Percentiles rank a stretch among this genome's conserved stretches.
Evolutionary conservation across 805 yeast genomes (phyloP).

Genomic region (Komagataella ulmi): DNA sequence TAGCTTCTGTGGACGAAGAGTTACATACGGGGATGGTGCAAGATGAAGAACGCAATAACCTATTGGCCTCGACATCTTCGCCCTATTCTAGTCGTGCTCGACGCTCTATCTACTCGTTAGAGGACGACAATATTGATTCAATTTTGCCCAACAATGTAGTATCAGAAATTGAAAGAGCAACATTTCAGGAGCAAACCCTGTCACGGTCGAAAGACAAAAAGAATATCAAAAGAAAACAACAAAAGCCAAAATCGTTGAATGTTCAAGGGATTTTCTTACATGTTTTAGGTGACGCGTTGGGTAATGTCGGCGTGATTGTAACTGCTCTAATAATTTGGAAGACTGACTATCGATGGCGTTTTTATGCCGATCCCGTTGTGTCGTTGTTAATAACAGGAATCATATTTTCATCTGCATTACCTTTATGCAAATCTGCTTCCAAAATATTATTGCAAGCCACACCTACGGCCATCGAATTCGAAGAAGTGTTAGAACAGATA

Average conservation of each 20-base stretch:
- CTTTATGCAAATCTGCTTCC: conserved; percentile 76
- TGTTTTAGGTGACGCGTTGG: conserved; percentile 92
- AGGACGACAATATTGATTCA: conserved; percentile 6
- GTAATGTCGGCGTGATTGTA: conserved; percentile 83
- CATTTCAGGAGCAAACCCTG: not conserved
- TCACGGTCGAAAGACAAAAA: conserved; percentile 5
- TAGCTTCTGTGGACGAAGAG: conserved; percentile 8
- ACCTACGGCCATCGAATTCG: conserved; percentile 72
- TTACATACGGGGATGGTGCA: not conserved
- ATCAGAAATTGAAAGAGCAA: conserved; percentile 5
- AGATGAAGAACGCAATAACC: not conserved
- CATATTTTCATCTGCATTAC: conserved; percentile 84
- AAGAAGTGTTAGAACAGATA: conserved; percentile 58
- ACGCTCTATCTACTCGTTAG: not conserved
- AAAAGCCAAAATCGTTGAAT: conserved; percentile 55
- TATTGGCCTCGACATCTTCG: not conserved
- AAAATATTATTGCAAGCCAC: conserved; percentile 87
- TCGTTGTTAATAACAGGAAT: conserved; percentile 79
- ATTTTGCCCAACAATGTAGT: conserved; percentile 9
- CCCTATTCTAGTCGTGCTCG: not conserved
- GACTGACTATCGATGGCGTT: conserved; percentile 82
- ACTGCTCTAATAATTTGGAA: conserved; percentile 92
- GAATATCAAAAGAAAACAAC: conserved; percentile 5
- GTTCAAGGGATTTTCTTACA: conserved; percentile 97
- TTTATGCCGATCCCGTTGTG: conserved; percentile 73